Evolutionary conservation across 441 rosid species (phyloP), one percentile per base, ranked within the genome.

Genomic region (Populus hybrid): DNA sequence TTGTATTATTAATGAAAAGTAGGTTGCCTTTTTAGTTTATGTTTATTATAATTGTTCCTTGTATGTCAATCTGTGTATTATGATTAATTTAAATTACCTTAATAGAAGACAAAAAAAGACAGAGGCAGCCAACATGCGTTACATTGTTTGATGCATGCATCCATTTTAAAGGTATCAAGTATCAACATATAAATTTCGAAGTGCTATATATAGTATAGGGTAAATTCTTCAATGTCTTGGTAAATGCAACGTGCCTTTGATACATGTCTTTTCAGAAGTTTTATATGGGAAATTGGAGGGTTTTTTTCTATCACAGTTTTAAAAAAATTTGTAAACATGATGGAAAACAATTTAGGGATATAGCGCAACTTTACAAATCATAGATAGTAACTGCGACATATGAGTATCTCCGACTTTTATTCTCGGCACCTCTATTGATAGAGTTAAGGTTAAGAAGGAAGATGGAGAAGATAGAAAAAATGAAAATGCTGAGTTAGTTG

Each of bases 1-100:
- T 28, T 28, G 29, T 20, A 24, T 36, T 63, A 31, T 71, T 40
- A 69, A 69, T 64, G 73, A 81, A 28, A 85, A 83, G 78, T 71
- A 33, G 69, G 79, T 67, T 23, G 63, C 71, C 83, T 33, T 85
- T 87, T 81, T 75, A 26, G 29, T 28, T 28, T 56, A 53, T 10
- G 64, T 20, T 4, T 12, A 2, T 18, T 33, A 0, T 33, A 40
- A 40, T 6, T 10, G 11, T 6, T 31, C 3, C 21, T n/a, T 35
- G 40, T 3, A 2, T 36, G 29, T 65, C 33, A 66, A 18, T 29
- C 20, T 24, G 2, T 26, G 21, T 26, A 56, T 16, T 5, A 16
- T 53, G n/a, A 16, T 53, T 53, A 14, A 53, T 53, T 14, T 16
- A 53, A 18, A 14, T 14, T 18, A 53, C 61, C 61, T 18, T 16